Evolutionary conservation across 352 stramenopile species (phyloP), one percentile per base, ranked within the genome.

Genomic region (Phytophthora pseudosyringae): DNA sequence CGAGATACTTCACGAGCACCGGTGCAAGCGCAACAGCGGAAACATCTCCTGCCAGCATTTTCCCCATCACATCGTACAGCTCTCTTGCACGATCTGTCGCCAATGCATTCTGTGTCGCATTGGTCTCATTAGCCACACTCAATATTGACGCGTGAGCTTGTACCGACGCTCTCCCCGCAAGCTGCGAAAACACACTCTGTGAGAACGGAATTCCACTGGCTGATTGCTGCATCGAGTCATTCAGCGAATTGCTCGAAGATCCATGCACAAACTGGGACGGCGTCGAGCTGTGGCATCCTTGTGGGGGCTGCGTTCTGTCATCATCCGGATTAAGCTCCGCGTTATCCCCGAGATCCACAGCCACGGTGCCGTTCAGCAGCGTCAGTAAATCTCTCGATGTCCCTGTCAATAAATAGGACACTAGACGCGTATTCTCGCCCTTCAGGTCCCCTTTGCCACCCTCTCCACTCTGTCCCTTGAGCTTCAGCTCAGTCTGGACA

Each of bases 161-260:
- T 11, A 61, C 67, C n/a, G 62, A 68, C 9, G 75, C 59, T n/a
- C 70, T 78, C 3, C 52, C 75, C 3, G 68, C 64, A 16, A 86
- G 45, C 52, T 89, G 80, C 3, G 80, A 87, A 56, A 89, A 86
- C 8, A 89, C 78, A 56, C 76, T 89, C 32, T 87, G 80, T 0
- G 80, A 87, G 39, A 84, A 77, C 10, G n/a, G 52, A 6, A 71
- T 16, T 12, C 53, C 63, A 35, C 40, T 33, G 4, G 57, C 25
- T 6, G 62, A 73, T 13, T 73, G 60, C 32, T 56, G 62, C 52
- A 78, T 64, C 41, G 71, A 78, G 32, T 66, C 62, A 43, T 38
- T 69, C 15, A 64, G 32, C 4, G 71, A 75, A 11, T 67, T 66
- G 10, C 41, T 55, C 4, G 57, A 75, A 10, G 61, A 75, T 7